Conservation (phyloP, 306 rosid genomes). For the Morella rubra region DNA sequence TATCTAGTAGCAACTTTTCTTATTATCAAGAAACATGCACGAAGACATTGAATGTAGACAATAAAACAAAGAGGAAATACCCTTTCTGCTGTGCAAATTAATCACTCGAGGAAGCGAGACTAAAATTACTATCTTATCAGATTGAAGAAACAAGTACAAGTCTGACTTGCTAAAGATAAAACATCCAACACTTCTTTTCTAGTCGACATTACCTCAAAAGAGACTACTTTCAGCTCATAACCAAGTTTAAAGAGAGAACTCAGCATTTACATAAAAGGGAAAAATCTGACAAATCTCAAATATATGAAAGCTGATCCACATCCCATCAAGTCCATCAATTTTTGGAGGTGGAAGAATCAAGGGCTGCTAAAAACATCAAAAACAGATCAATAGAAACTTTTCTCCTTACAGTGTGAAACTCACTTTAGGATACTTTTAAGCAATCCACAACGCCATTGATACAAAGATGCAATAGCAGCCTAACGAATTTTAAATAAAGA, state of each 20-base stretch:
- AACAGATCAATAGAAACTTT: not conserved
- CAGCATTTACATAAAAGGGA: not conserved
- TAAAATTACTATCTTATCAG: not conserved
- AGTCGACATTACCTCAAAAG: not conserved
- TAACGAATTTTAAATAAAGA: slow-evolving; percentile 21
- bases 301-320: not conserved
- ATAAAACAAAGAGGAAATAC: not conserved
- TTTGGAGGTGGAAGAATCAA: not conserved
- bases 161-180: not conserved
- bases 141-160: not conserved
- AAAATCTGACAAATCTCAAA: too few species aligned
- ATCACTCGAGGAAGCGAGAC: not conserved
- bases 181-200: not conserved
- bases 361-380: not conserved
- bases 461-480: slow-evolving; percentile 24
- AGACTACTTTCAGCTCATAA: too few species aligned
- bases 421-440: not conserved
- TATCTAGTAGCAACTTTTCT: not conserved
- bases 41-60: not conserved
- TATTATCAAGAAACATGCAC: not conserved
- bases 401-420: not conserved
- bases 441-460: slow-evolving; percentile 10
- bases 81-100: not conserved
- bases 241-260: not conserved
- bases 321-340: not conserved